Evolutionary conservation across 1,284 basidiomycete species (phyloP), one percentile per base, ranked within the genome.

Genomic region (Trichosporon sp.): DNA sequence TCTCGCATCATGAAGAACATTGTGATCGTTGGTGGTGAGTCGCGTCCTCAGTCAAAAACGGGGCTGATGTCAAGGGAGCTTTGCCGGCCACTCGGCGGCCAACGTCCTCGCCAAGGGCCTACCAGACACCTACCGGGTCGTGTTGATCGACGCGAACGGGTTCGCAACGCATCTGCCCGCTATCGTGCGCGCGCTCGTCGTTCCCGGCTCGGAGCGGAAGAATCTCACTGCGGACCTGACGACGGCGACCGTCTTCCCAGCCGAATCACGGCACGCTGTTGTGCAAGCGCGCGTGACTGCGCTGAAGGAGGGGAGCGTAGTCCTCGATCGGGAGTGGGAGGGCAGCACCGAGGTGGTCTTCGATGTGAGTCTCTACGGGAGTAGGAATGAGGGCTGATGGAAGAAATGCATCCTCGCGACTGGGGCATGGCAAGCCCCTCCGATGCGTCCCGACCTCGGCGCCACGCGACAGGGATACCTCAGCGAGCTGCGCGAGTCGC

Each of bases 161-260:
- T 82, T 78, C 43, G 78, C 80, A 0, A 84, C 79, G 69, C 85
- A 81, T 77, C 77, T 81, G 0, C 77, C 85, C 32, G 82, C 79
- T 1, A 72, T 80, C 14, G 78, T 86, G 4, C 76, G 85, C 66
- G 85, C 81, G 0, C 74, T 83, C 6, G 84, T 86, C 32, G 76
- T 80, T 2, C 82, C 84, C 19, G 84, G 81, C 65, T 84, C 79
- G 76, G 84, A 85, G 71, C 75, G 77, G 26, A 78, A 76, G 54
- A 74, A 82, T 26, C 74, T 78, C 35, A 78, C 74, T 3, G 76
- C 80, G 1, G 66, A 65, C 12, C 70, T 84, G 35, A 72, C 72
- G 7, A 76, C 78, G 31, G 76, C 78, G 6, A 74, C 74, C 0
- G 74, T 85, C 68, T 83, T 85, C 72, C 73, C 78, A 0, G 21